Percentiles rank a stretch among this genome's conserved stretches.
Evolutionary conservation across 257 asterid species (phyloP).

Genomic region (Solanum paucissectum): DNA sequence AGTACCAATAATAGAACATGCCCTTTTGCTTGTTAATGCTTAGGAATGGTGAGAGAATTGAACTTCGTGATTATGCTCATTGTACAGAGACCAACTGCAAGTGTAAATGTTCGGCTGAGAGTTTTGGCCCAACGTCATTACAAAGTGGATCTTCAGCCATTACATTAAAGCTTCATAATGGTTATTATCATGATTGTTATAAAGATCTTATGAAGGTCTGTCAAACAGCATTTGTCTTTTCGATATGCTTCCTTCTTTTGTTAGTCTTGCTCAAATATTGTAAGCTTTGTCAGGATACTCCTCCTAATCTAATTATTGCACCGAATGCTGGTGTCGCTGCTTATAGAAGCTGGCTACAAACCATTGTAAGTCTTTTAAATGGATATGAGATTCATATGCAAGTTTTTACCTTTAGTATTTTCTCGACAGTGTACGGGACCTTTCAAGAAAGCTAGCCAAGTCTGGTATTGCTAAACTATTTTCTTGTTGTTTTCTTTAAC

Average conservation of each 20-base stretch:
- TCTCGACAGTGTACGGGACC: not conserved
- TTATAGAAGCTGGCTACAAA: constrained; percentile 81
- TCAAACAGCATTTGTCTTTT: not conserved
- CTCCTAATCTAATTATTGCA: constrained; percentile 62
- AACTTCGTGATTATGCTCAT: constrained; percentile 37
- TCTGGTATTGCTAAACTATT: not conserved
- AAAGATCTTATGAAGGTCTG: constrained; percentile 49
- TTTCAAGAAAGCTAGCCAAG: not conserved
- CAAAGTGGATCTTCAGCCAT: constrained; percentile 18
- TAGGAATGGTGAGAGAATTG: constrained; percentile 67
- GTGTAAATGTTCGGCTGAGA: constrained; percentile 34
- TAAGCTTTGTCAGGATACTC: constrained; percentile 30
- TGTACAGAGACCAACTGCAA: constrained; percentile 47
- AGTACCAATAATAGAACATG: not conserved
- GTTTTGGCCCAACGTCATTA: constrained; percentile 3
- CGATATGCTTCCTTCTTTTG: not conserved
- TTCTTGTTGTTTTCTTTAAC: not conserved
- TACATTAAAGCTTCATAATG: constrained; percentile 55
- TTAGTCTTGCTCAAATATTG: not conserved
- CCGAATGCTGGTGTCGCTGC: constrained; percentile 96
- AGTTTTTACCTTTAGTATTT: not conserved
- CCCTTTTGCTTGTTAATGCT: constrained; percentile 2
- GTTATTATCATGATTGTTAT: constrained; percentile 69
- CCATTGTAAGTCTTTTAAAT: constrained; percentile 48
- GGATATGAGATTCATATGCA: not conserved